phyloP scores from a whole-genome alignment of 257 asterid species.

The Avicennia marina region DNA sequence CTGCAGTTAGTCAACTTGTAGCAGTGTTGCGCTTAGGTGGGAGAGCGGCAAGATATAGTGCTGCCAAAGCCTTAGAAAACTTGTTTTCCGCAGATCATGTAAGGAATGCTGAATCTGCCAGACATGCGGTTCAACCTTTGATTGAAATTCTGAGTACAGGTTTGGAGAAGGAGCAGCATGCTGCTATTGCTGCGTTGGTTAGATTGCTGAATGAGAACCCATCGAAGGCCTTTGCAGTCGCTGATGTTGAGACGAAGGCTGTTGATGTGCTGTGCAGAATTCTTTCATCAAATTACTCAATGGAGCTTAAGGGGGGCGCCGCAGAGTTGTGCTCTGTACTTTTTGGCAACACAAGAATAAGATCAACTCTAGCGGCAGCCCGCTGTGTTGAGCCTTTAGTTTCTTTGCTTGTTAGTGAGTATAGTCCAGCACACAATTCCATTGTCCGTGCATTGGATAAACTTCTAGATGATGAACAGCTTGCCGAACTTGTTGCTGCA shows the following conservation, averaged over 20 bases:
- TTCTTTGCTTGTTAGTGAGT: constrained; percentile 77
- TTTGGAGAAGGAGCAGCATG: constrained; percentile 97
- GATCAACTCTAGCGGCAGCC: constrained; percentile 93
- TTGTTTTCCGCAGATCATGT: constrained; percentile 94
- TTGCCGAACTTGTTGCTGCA: constrained; percentile 95
- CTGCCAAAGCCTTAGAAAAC: constrained; percentile 95
- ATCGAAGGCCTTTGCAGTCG: constrained; percentile 89
- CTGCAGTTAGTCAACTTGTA: constrained; percentile 92
- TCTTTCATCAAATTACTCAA: constrained; percentile 74
- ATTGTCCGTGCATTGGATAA: constrained; percentile 88
- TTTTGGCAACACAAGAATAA: constrained; percentile 80
- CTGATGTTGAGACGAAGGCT: constrained; percentile 95
- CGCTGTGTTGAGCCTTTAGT: constrained; percentile 95
- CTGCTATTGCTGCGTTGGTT: constrained; percentile 94
- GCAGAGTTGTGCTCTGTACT: constrained; percentile 89
- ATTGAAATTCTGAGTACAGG: constrained; percentile 91
- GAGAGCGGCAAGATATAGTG: constrained; percentile 93
- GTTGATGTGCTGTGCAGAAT: constrained; percentile 87
- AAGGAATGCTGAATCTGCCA: constrained; percentile 90
- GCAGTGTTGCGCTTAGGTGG: constrained; percentile 98
- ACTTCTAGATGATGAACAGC: constrained; percentile 86
- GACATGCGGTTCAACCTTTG: constrained; percentile 96
- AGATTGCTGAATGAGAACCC: constrained; percentile 86
- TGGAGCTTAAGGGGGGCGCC: constrained; percentile 96
- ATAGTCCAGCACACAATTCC: constrained; percentile 77